Conservation (phyloP, 305 asterid genomes). For the Rubia tinctorum region DNA sequence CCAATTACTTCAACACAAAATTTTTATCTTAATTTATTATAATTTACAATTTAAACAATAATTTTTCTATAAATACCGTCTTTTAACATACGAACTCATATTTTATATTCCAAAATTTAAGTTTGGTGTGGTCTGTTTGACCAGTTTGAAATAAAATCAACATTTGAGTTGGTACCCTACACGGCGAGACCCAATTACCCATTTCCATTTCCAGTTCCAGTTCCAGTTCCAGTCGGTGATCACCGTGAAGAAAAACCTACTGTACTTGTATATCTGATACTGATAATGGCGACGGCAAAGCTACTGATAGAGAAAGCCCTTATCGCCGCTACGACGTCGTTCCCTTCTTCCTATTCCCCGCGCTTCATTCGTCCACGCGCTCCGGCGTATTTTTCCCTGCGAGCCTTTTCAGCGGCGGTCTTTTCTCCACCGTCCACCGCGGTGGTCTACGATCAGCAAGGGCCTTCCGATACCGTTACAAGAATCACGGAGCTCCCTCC, state of each 20-base stretch:
- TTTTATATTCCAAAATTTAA: background rate
- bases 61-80: too few species aligned
- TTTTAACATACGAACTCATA: too few species aligned
- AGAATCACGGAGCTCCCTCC: slow-evolving; percentile 66
- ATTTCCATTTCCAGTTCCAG: background rate
- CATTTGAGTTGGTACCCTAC: background rate
- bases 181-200: background rate
- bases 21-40: too few species aligned
- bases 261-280: background rate
- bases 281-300: slow-evolving; percentile 38
- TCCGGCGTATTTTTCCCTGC: slow-evolving; percentile 23
- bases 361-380: slow-evolving; percentile 18
- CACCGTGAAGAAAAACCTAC: slow-evolving; percentile 4
- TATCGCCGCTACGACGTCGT: slow-evolving; percentile 19
- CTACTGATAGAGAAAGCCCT: slow-evolving; percentile 26
- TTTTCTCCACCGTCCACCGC: slow-evolving; percentile 88
- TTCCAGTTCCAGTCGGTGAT: background rate
- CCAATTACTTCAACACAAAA: too few species aligned
- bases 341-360: slow-evolving; percentile 16
- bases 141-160: background rate
- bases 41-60: too few species aligned
- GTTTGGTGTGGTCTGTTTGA: background rate
- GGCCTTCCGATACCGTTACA: slow-evolving; percentile 75
- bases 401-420: slow-evolving; percentile 57
- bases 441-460: slow-evolving; percentile 79